Evolutionary conservation across 148 eudicot species (phyloP), one percentile per base, ranked within the genome.

Genomic region (Talinum fruticosum): DNA sequence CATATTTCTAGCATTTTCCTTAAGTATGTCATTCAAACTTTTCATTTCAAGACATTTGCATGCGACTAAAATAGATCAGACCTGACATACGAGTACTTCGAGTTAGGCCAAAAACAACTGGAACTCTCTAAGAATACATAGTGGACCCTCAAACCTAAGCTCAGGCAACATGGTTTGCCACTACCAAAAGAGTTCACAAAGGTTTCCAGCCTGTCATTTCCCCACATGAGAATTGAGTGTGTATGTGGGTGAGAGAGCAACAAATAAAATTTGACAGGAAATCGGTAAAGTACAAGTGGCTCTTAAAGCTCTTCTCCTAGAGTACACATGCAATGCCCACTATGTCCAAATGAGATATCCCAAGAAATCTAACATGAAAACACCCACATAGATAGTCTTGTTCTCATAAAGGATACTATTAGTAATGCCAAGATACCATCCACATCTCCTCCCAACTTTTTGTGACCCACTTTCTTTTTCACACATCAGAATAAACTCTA

Each of bases 311-410:
- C 26, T 71, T 76, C 28, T 72, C 69, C 75, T 70, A 32, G 71
- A 61, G 24, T 71, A 57, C 69, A 78, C 59, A 57, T 71, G 59
- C 65, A 76, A 45, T 71, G 70, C 30, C 38, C 71, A 34, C 53
- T 38, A 35, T 14, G 7, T 51, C 62, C 72, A 81, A 44, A 53
- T 72, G 41, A 66, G 44, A 72, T 71, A 45, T 49, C 65, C 71
- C 41, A 75, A 13, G 44, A 38, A 78, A 76, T 62, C 71, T 78
- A 81, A 79, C 84, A 81, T 65, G 80, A 80, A 76, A 79, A 62
- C 80, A 85, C 81, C 78, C 78, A 75, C 80, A 73, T 68, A 79
- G 78, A 69, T 72, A 78, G 69, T 24, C 74, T 78, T 77, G 75
- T 80, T 69, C 35, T 69, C 34, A 15, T 35, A 75, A 37, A 75